Percentiles rank a stretch among this genome's conserved stretches.
Evolutionary conservation across 495 filamentous ascomycete genomes (phyloP).

Genomic region (Chlorociboria aeruginascens): DNA sequence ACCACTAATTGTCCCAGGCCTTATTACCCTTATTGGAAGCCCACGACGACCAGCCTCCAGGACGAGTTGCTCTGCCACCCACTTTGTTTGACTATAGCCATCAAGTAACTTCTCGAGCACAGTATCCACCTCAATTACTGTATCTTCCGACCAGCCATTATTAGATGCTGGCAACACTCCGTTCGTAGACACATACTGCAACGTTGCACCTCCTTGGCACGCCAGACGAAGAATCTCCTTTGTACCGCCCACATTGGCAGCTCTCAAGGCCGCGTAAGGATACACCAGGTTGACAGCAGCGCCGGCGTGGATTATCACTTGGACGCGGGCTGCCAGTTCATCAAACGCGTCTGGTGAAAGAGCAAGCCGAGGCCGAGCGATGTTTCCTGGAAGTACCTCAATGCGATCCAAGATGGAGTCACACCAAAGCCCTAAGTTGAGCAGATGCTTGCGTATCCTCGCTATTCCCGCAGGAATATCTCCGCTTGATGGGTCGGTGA

Average conservation of each 20-base stretch:
- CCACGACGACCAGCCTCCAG: conserved; percentile 48
- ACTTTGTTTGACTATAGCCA: conserved; percentile 55
- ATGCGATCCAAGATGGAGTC: conserved; percentile 59
- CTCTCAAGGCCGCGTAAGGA: conserved; percentile 49
- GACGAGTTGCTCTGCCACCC: conserved; percentile 54
- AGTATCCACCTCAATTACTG: conserved; percentile 42
- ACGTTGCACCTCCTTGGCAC: conserved; percentile 43
- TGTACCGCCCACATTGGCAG: conserved; percentile 48
- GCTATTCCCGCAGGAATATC: conserved; percentile 42
- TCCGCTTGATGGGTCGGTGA: conserved; percentile 42
- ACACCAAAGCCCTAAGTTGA: conserved; percentile 53
- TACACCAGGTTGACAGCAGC: conserved; percentile 59
- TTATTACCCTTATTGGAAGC: conserved; percentile 48
- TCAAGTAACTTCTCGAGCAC: conserved; percentile 48
- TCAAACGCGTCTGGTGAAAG: conserved; percentile 42
- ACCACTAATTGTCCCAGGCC: conserved; percentile 52
- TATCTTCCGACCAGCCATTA: conserved; percentile 47
- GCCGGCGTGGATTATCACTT: conserved; percentile 54
- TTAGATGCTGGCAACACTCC: conserved; percentile 49
- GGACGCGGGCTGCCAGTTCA: conserved; percentile 40
- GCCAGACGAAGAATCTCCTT: conserved; percentile 53
- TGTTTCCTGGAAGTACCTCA: conserved; percentile 51
- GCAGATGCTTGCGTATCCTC: conserved; percentile 46
- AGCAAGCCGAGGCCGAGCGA: conserved; percentile 45
- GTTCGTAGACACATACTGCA: conserved; percentile 62